Base-by-base conservation (phyloP, 1,284 basidiomycete genomes). In the Cronartium quercuum region DNA sequence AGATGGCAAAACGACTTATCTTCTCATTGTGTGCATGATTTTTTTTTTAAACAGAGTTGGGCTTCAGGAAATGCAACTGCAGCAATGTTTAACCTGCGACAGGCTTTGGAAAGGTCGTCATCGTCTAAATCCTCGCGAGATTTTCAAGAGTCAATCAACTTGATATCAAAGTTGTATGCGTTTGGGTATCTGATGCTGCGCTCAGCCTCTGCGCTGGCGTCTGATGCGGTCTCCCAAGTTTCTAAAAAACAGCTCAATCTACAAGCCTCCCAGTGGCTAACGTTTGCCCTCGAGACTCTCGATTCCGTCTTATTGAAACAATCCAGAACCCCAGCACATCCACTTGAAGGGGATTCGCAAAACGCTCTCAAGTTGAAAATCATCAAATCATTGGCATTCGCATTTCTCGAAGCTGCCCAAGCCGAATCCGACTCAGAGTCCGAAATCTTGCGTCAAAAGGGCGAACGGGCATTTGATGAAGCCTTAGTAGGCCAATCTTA, bases 381-480 rank as follows among this genome's bases (percentile, higher is more conserved):
- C 37, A 75, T 75, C 15, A 67, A 61, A 63, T 55, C 65, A 34
- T 41, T 75, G n/a, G 64, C 65, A 2, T 67, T 66, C 41, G 55
- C 65, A 6, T 67, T 61, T 24, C 61, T 75, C 10, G 73, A 75
- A 67, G 65, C 65, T 24, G 24, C 73, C n/a, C 57, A 64, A 24
- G 57, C 40, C 38, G 41, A 68, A 62, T 15, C 13, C 10, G 40
- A 42, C 55, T 34, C 66, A 47, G 51, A 66, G 29, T 34, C 60
- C 0, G 73, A 67, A 40, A 29, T 75, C 12, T 21, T 29, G 12
- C 51, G 51, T 10, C 55, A 75, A 67, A 63, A 44, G 37, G 73
- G 65, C 15, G 73, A 75, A 34, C 73, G 61, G n/a, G 73, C 73
- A 61, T 68, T 75, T 9, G 64, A 67, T 47, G 65, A 75, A 58